Percentiles rank a stretch among this genome's conserved stretches.
These are phyloP conservation scores for Maudiozyma saulgeensis DNA, from an alignment of 805 yeast genomes.

Conservation along the genomic window DNA sequence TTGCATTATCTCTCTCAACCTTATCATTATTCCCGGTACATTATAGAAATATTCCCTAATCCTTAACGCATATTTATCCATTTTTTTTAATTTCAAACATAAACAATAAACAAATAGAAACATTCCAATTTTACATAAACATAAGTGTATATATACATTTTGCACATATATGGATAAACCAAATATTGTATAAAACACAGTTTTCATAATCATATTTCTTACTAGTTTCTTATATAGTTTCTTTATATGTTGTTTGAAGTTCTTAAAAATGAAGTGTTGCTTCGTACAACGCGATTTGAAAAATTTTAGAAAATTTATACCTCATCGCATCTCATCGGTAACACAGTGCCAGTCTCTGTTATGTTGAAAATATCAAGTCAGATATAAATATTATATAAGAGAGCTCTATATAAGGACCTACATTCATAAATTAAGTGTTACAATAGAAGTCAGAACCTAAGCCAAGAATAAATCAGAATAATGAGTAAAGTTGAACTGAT, in stretches of 20 bases:
- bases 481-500: constrained; percentile 22
- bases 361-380: background rate
- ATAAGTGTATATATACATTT: background rate
- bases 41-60: background rate
- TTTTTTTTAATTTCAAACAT: background rate
- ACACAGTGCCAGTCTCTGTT: background rate
- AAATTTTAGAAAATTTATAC: constrained; percentile 2
- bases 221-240: background rate
- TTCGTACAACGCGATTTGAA: constrained; percentile 1
- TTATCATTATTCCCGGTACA: background rate
- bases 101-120: background rate
- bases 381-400: background rate
- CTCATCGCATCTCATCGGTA: constrained; percentile 6
- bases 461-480: background rate
- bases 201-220: no score
- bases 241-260: background rate
- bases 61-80: background rate
- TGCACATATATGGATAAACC: background rate
- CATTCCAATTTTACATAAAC: background rate
- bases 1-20: no score
- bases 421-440: background rate
- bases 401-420: background rate
- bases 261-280: background rate
- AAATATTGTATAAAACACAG: background rate
- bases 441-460: background rate